Percentiles rank a stretch among this genome's conserved stretches.
phyloP scores from a whole-genome alignment of 1,284 basidiomycete species.

The Veloporphyrellus conicus region DNA sequence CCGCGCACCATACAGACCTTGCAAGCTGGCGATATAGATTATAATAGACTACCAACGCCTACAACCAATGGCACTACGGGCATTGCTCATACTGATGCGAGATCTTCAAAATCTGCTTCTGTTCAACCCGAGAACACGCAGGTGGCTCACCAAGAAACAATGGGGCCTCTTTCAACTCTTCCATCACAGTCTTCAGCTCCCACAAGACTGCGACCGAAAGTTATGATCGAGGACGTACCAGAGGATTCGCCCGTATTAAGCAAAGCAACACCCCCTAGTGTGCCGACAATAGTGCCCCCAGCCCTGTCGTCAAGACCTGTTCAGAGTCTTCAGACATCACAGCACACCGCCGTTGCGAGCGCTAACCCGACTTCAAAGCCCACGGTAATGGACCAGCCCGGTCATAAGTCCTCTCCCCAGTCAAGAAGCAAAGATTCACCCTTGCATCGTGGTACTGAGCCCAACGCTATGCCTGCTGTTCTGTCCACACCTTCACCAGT shows the following conservation, averaged over 20 bases:
- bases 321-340: slow-evolving; percentile 12
- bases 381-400: slow-evolving; percentile 8
- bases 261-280: slow-evolving; percentile 12
- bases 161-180: slow-evolving; percentile 4
- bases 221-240: slow-evolving; percentile 30
- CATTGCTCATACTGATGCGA: slow-evolving; percentile 7
- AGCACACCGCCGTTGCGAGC: slow-evolving; percentile 5
- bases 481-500: slow-evolving; percentile 24
- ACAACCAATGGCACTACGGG: background rate
- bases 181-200: slow-evolving; percentile 11
- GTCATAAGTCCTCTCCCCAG: slow-evolving; percentile 22
- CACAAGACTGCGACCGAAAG: slow-evolving; percentile 24
- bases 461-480: slow-evolving; percentile 1
- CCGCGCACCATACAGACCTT: slow-evolving; percentile 2
- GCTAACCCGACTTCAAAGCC: slow-evolving; percentile 6
- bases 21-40: slow-evolving; percentile 9
- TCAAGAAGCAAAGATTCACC: slow-evolving; percentile 21
- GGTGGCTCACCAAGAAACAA: slow-evolving; percentile 12
- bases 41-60: background rate
- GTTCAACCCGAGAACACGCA: slow-evolving; percentile 7
- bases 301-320: slow-evolving; percentile 5
- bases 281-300: slow-evolving; percentile 3
- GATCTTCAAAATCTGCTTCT: slow-evolving; percentile 1
- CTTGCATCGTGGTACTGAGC: slow-evolving; percentile 13
- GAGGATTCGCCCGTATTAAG: slow-evolving; percentile 20